Percentiles rank a stretch among this genome's conserved stretches.
These are phyloP conservation scores for Eimeria mitis DNA, from an alignment of 169 alveolate species.

Conservation along the genomic window DNA sequence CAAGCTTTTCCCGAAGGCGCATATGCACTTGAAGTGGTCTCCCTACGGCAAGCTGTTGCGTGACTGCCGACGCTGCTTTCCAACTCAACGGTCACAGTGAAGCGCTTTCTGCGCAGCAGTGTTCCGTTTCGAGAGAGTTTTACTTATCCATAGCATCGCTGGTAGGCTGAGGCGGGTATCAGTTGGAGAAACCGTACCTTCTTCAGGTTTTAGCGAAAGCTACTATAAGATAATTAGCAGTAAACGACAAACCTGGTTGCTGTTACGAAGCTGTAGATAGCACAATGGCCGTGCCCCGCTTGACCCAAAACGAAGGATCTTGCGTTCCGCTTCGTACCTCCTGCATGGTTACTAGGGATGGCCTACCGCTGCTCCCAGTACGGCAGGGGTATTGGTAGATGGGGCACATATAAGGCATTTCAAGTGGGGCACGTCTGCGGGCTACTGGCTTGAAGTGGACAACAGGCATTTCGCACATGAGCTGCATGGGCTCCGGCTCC, in stretches of 20 bases:
- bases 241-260: neutral
- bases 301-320: slow-evolving; percentile 94
- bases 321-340: slow-evolving; percentile 91
- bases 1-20: neutral
- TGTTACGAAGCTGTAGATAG: slow-evolving; percentile 84
- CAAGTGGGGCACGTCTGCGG: slow-evolving; percentile 87
- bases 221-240: neutral
- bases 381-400: slow-evolving; percentile 91
- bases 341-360: slow-evolving; percentile 89
- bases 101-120: neutral
- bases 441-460: slow-evolving; percentile 96
- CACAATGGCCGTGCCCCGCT: slow-evolving; percentile 96
- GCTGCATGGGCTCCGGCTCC: slow-evolving; percentile 96
- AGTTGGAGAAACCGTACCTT: neutral
- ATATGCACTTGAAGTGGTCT: neutral
- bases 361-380: slow-evolving; percentile 90
- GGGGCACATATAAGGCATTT: slow-evolving; percentile 94
- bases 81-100: neutral
- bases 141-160: neutral
- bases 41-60: neutral
- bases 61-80: neutral
- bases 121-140: neutral
- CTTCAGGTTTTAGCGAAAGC: neutral
- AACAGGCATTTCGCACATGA: slow-evolving; percentile 93
- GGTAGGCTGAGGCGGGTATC: neutral